These are phyloP conservation scores for Nitzschia sp. DNA, from an alignment of 108 stramenopile genomes.

Conservation along the genomic window DNA sequence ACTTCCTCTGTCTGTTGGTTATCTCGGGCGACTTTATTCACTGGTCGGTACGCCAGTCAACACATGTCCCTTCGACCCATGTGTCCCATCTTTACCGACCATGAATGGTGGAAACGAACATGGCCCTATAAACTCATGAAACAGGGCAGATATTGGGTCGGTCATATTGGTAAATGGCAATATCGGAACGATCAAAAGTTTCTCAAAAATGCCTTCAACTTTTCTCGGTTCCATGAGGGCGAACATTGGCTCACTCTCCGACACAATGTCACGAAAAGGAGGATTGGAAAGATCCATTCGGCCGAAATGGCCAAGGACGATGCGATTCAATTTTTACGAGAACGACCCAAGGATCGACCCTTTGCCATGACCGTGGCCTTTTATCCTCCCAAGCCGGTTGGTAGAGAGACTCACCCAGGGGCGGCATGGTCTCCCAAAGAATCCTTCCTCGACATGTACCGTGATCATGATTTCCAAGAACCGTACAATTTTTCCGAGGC, in stretches of 20 bases:
- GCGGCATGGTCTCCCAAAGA: conserved; percentile 36
- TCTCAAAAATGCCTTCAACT: conserved; percentile 3
- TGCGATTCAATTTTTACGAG: conserved; percentile 47
- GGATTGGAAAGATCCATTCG: conserved; percentile 10
- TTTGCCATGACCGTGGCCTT: conserved; percentile 71
- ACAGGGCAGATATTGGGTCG: conserved; percentile 50
- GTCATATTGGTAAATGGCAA: conserved; percentile 68
- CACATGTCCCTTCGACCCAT: conserved; percentile 26
- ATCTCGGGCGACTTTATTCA: conserved; percentile 57
- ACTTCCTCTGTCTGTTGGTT: conserved; percentile 74
- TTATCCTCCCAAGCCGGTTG: conserved; percentile 70
- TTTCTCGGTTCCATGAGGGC: conserved; percentile 15
- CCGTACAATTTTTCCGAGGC: conserved; percentile 16
- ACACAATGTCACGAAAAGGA: background rate
- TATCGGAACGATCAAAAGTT: background rate
- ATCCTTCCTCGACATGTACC: conserved; percentile 38
- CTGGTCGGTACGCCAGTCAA: conserved; percentile 57
- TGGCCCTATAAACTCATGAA: conserved; percentile 43
- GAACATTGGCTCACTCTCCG: conserved; percentile 7
- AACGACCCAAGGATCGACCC: conserved; percentile 48
- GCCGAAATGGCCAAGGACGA: conserved; percentile 57
- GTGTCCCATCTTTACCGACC: background rate
- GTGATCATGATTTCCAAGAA: conserved; percentile 13
- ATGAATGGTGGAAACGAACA: conserved; percentile 53
- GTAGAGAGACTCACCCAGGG: conserved; percentile 6